phyloP scores from a whole-genome alignment of 495 filamentous ascomycete species.

The Aspergillus ostianus region DNA sequence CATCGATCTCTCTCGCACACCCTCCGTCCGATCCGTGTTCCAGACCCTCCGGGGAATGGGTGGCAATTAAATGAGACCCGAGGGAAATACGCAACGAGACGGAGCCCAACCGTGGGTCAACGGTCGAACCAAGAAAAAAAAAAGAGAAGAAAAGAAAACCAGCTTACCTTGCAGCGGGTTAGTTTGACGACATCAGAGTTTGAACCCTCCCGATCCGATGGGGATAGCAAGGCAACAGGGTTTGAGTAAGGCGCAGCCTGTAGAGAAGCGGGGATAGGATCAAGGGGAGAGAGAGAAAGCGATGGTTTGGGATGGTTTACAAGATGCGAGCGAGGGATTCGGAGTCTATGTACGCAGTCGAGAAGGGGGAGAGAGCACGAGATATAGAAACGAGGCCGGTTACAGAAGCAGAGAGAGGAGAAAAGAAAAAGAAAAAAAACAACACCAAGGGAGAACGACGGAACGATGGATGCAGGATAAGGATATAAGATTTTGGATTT shows the following conservation, averaged over 20 bases:
- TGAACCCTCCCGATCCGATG: neutral
- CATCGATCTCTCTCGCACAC: neutral
- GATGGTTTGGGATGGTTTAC: neutral
- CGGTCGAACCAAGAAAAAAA: neutral
- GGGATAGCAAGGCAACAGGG: neutral
- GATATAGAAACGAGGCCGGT: neutral
- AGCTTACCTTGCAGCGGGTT: slow-evolving; percentile 3
- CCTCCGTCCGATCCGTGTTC: slow-evolving; percentile 9
- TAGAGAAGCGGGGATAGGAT: neutral
- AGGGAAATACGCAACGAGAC: neutral
- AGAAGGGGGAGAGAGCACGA: neutral
- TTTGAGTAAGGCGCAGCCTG: neutral
- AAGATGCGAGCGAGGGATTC: neutral
- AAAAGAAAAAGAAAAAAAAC: slow-evolving; percentile 3
- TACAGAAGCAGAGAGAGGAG: neutral
- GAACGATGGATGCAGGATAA: neutral
- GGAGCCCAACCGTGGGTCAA: slow-evolving; percentile 8
- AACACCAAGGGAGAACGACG: neutral
- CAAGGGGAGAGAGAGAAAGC: neutral
- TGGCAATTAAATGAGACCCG: slow-evolving; percentile 3
- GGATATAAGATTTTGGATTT: neutral
- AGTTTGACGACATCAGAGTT: neutral
- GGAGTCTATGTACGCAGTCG: neutral
- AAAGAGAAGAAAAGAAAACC: neutral
- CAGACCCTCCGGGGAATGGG: slow-evolving; percentile 3